Base-by-base conservation (phyloP, 768 basidiomycete genomes). In the Lactarius trivialis region DNA sequence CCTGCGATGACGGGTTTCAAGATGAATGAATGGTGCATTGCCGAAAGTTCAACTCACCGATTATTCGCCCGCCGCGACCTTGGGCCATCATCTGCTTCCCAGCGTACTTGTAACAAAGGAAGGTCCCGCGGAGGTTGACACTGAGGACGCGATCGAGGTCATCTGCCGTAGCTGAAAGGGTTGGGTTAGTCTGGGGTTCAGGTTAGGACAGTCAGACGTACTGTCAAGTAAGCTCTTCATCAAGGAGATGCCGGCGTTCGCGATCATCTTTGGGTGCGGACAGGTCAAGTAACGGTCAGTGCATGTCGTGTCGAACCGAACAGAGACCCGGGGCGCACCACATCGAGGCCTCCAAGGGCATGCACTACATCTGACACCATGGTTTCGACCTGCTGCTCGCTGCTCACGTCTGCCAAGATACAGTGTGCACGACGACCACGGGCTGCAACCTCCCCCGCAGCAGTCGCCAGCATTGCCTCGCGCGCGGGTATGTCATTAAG, bases 401-500 rank as follows among this genome's bases (percentile, higher is more conserved):
- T 50, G 58, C 58, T 58, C 43, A 65, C 63, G 19, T 66, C 64
- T 3, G 55, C 64, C 4, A 52, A 12, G 41, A 68, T 48, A 3
- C 72, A 67, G 49, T 71, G 67, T 9, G 52, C 60, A 7, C 61
- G 58, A 62, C 56, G 66, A 58, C 63, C 63, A 52, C 15, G 66
- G 28, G 69, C 63, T 7, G 54, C 41, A 24, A 65, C 39, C 9
- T 68, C 70, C 21, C 66, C 61, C 17, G 66, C 60, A 7, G 65
- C 63, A 14, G 63, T 68, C 15, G 70, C 68, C 0, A 82, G 68
- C 19, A 70, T 59, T 6, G 69, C 67, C 4, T 55, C 61, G 45
- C 73, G 72, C 0, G 69, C 64, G 0, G 71, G 64, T 7, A 75
- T 14, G 28, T 76, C 73, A 24, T 72, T 77, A 3, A 76, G 58